Evolutionary conservation across 208 protist genomes (phyloP).

Genomic region (Naegleria gruberi): DNA sequence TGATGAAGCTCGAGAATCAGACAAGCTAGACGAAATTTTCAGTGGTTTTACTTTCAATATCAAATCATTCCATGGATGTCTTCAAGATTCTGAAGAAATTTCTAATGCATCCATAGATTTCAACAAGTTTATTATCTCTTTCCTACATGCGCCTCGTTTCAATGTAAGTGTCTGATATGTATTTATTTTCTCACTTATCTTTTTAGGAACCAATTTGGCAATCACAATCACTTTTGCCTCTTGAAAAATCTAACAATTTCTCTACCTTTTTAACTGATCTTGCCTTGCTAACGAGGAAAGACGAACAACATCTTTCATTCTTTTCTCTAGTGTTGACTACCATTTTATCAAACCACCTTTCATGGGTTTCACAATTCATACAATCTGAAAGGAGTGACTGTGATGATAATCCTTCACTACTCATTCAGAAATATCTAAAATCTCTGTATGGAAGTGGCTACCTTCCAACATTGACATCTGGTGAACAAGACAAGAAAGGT

Average conservation of each 20-base stretch:
- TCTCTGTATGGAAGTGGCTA: neutral
- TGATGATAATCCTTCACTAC: neutral
- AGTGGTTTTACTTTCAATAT: neutral
- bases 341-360: neutral
- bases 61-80: neutral
- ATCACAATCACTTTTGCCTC: neutral
- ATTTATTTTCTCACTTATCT: neutral
- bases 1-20: neutral
- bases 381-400: neutral
- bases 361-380: neutral
- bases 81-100: neutral
- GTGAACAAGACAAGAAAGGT: neutral
- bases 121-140: slow-evolving; percentile 2
- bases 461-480: neutral
- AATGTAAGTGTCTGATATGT: neutral
- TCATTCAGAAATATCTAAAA: neutral
- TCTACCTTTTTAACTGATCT: neutral
- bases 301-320: neutral
- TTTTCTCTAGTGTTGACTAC: neutral
- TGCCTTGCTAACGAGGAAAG: neutral
- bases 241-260: neutral
- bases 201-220: neutral
- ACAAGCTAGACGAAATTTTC: neutral
- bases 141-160: neutral
- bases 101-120: neutral